Evolutionary conservation across 1,284 basidiomycete genomes (phyloP), one percentile per base, ranked within the genome.

Genomic region (Ceratobasidium sp.): DNA sequence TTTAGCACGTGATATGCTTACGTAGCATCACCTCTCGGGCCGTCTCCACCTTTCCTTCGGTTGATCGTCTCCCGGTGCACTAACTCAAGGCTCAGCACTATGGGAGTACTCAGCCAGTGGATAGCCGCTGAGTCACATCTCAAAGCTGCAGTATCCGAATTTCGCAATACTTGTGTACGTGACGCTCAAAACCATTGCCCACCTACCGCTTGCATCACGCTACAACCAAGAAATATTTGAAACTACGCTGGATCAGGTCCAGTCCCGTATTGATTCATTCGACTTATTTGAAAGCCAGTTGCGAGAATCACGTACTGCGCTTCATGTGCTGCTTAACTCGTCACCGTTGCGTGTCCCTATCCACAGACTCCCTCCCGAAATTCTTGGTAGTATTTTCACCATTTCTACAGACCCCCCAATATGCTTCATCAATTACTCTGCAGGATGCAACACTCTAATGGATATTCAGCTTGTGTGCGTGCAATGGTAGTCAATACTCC

Each of bases 361-460:
- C 31, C 28, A 33, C 17, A 20, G 17, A 4, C 47, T 66, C 17
- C 64, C 64, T 26, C 11, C 45, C 26, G 64, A 49, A n/a, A 17
- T 66, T 53, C 31, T 66, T 20, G n/a, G 64, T 33, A 15, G 10
- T 51, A 66, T 66, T 8, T 66, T 66, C 8, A n/a, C 28, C 17
- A 35, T 66, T 10, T 2, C 15, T 33, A n/a, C 15, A 8, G 45
- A n/a, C 1, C 13, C 28, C 15, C 45, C 64, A 3, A 37, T n/a
- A 5, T 64, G 39, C 20, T 7, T 11, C 26, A 1, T 11, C 1
- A 13, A 2, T 8, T 1, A 26, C 3, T 7, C 2, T 26, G 11
- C 11, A 3, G 5, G 7, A 23, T 8, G 35, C 4, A 20, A 51
- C 17, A 4, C 31, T 23, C 17, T 66, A 13, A 3, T 10, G 4